phyloP scores from a whole-genome alignment of 371 early-diverging fungal species.

The Rhizomucor miehei region DNA sequence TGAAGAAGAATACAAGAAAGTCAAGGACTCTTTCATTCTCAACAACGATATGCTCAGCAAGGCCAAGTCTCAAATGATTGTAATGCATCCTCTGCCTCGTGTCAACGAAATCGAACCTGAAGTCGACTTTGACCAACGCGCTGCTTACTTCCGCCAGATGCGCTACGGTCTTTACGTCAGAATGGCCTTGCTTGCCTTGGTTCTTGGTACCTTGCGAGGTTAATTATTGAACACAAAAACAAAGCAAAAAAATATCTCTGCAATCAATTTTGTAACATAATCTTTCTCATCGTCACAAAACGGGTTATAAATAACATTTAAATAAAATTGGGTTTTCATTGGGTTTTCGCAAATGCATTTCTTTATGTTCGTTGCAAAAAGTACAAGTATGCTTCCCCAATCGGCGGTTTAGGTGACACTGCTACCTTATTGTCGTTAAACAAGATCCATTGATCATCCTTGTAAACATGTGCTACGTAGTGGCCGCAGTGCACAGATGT shows the following conservation, averaged over 20 bases:
- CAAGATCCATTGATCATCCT: conserved; percentile 77
- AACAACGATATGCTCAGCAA: conserved; percentile 80
- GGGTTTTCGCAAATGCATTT: neutral
- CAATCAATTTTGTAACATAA: neutral
- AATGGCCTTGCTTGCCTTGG: conserved; percentile 93
- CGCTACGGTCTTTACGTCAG: conserved; percentile 95
- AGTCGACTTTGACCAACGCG: conserved; percentile 95
- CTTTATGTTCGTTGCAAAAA: conserved; percentile 43
- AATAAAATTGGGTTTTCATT: too few species aligned
- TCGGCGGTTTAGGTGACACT: conserved; percentile 57
- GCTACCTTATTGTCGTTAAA: conserved; percentile 97
- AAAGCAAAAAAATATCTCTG: neutral
- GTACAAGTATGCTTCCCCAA: conserved; percentile 74
- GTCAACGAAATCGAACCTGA: conserved; percentile 94
- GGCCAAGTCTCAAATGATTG: conserved; percentile 95
- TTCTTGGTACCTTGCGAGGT: conserved; percentile 52
- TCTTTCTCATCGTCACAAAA: neutral
- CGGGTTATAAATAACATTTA: neutral
- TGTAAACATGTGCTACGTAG: conserved; percentile 87
- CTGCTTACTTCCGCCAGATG: conserved; percentile 98
- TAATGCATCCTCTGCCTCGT: conserved; percentile 97
- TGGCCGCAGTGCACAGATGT: conserved; percentile 96
- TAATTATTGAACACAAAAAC: conserved; percentile 7
- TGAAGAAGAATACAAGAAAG: conserved; percentile 76
- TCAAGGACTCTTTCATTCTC: conserved; percentile 79